Conservation (phyloP, 768 basidiomycete species). For the Collybiopsis confluens region DNA sequence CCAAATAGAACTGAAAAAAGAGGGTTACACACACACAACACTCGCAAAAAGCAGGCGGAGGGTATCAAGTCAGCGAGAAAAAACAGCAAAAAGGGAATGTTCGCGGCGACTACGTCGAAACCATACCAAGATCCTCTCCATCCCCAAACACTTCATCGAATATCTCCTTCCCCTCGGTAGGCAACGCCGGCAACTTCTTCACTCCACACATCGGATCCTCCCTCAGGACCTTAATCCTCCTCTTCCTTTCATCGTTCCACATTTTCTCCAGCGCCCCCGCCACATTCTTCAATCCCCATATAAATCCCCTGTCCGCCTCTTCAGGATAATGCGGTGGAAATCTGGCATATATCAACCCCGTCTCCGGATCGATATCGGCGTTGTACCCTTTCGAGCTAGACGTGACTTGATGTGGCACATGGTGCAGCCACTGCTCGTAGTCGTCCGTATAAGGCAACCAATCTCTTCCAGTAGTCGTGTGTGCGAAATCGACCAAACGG, state of each 20-base stretch:
- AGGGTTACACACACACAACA: too few relatives aligned
- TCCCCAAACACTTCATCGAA: conserved; percentile 68
- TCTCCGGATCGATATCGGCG: conserved; percentile 76
- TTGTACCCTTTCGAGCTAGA: conserved; percentile 72
- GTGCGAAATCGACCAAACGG: conserved; percentile 97
- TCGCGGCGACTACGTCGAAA: conserved; percentile 73
- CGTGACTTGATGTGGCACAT: conserved; percentile 39
- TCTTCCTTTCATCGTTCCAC: conserved; percentile 82
- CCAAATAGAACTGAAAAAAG: too few relatives aligned
- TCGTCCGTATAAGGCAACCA: conserved; percentile 66
- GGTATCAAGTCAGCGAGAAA: too few relatives aligned
- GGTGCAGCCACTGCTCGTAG: conserved; percentile 22
- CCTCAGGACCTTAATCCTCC: conserved; percentile 57
- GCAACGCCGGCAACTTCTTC: conserved; percentile 58
- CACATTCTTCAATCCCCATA: conserved; percentile 85
- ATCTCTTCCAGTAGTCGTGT: conserved; percentile 93
- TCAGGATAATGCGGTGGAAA: conserved; percentile 34
- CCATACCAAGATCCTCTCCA: conserved; percentile 69
- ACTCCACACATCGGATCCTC: conserved; percentile 47
- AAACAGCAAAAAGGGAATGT: too few relatives aligned
- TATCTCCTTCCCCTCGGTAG: conserved; percentile 72
- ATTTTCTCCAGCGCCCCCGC: conserved; percentile 73
- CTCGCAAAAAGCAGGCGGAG: too few relatives aligned
- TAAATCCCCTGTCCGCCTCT: conserved; percentile 88
- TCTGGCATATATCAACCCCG: conserved; percentile 82